Evolutionary conservation across 2,329 filamentous ascomycete genomes (phyloP), one percentile per base, ranked within the genome.

Genomic region (Fusarium bulbicola): DNA sequence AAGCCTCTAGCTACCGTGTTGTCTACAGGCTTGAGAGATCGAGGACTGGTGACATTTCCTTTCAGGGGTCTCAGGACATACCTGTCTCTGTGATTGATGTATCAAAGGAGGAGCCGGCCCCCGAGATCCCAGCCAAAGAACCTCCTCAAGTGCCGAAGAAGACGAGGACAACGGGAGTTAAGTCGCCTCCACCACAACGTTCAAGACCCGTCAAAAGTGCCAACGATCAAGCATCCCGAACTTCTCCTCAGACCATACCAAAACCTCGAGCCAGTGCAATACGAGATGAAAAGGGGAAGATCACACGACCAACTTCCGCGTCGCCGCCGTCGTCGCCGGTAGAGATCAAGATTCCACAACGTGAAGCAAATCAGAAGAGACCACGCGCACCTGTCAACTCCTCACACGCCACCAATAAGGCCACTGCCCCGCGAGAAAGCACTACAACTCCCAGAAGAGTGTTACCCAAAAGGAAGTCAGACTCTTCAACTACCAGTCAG

Each of bases 21-120:
- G 89, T 92, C 1, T 92, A 91, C 74, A 86, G 85, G 39, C 86
- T 90, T 70, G 87, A 85, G 70, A 88, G 84, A 68, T 89, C 85
- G 75, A 88, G 81, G 75, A 82, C 85, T 34, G 82, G 80, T 45
- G 85, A 77, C 21, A 85, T 83, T 37, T 82, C 80, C 28, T 81
- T 85, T 37, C 79, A 80, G 34, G 80, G 78, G 16, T 80, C 82
- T 13, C 76, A 81, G 34, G 79, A 81, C 5, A 72, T 73, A 4
- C 72, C 70, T 5, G 68, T 76, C 7, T 63, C 78, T 12, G 66
- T 80, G 6, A 68, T 79, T 20, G 81, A 82, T 40, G 37, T 79
- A 7, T 61, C 74, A 11, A 76, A 79, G 26, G 70, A 81, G 5
- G 68, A 75, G 10, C 68, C 69, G 3, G 14, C 59, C 7, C 59